These are phyloP conservation scores for Paramecium sonneborni DNA, from an alignment of 73 alveolate genomes.

Conservation along the genomic window DNA sequence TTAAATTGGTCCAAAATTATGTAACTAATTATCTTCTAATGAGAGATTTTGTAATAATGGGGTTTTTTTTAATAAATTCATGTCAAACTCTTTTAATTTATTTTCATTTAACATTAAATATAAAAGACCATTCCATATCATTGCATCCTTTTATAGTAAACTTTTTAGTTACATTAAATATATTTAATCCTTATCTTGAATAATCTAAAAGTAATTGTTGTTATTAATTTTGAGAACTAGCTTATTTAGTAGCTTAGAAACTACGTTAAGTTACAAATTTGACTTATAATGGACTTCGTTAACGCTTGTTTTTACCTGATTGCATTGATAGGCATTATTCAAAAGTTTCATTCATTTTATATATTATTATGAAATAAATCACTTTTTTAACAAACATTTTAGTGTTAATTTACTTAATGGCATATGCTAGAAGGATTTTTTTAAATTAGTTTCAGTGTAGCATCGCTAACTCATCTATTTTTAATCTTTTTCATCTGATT, in stretches of 20 bases:
- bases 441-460: not conserved
- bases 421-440: not conserved
- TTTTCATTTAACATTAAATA: not conserved
- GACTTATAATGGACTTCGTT: conserved; percentile 12
- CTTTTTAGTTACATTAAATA: not conserved
- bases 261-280: not conserved
- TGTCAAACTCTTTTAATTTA: not conserved
- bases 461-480: not conserved
- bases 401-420: conserved; percentile 25
- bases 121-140: not conserved
- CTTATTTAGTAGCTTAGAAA: not conserved
- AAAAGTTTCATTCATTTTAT: conserved; percentile 18
- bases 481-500: not conserved
- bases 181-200: not conserved
- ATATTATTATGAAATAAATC: not conserved
- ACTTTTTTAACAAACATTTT: not conserved
- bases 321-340: not conserved
- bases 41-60: not conserved
- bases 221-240: not conserved
- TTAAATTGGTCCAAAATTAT: not conserved
- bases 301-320: not conserved
- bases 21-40: not conserved
- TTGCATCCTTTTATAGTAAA: not conserved
- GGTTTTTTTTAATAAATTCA: not conserved
- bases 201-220: not conserved